Percentiles rank a stretch among this genome's conserved stretches.
Conservation (phyloP, 2,329 filamentous ascomycete species). For the Penicillium crustosum region DNA sequence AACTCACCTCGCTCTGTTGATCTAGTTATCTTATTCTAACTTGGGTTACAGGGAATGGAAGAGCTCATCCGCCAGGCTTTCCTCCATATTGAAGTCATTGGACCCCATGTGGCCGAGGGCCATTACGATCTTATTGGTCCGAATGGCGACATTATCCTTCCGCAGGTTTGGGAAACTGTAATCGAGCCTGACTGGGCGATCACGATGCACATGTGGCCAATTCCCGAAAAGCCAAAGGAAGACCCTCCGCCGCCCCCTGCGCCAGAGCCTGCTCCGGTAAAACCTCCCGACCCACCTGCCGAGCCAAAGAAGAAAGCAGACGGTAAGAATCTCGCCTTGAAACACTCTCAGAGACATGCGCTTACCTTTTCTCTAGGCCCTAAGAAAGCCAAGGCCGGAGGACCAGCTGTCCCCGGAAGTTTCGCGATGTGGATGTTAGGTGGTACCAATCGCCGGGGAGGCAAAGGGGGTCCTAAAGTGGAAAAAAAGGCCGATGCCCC, state of each 20-base stretch:
- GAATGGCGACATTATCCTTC: constrained; percentile 78
- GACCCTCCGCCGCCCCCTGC: constrained; percentile 36
- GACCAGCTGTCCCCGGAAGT: constrained; percentile 29
- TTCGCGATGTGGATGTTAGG: constrained; percentile 50
- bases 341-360: background rate
- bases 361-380: constrained; percentile 19
- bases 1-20: background rate
- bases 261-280: constrained; percentile 24
- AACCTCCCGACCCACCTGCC: constrained; percentile 18
- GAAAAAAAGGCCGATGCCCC: constrained; percentile 47
- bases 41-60: constrained; percentile 70
- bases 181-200: constrained; percentile 74
- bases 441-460: constrained; percentile 26
- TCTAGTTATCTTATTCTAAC: constrained; percentile 25
- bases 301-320: constrained; percentile 38
- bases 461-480: constrained; percentile 46
- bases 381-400: constrained; percentile 33
- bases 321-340: constrained; percentile 27
- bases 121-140: constrained; percentile 80
- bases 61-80: constrained; percentile 84
- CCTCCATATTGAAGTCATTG: constrained; percentile 72
- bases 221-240: constrained; percentile 52
- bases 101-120: constrained; percentile 72
- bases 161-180: constrained; percentile 77
- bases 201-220: constrained; percentile 67